These are phyloP conservation scores for Penicillium decumbens DNA, from an alignment of 2,329 filamentous ascomycete species.

Conservation along the genomic window DNA sequence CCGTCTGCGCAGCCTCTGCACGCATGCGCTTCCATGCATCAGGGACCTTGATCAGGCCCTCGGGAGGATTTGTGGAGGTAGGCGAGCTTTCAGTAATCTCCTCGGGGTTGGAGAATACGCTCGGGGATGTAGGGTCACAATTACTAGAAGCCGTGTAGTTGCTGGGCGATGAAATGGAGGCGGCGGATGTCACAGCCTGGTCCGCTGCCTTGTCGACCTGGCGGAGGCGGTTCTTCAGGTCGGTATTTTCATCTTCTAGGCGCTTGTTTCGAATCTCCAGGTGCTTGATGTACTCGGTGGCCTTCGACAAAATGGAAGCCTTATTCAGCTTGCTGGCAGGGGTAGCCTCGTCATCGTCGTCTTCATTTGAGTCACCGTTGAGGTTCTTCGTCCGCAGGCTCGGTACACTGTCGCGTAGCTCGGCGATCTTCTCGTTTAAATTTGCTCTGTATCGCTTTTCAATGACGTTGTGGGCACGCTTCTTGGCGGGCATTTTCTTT, in stretches of 20 bases:
- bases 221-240: constrained; percentile 71
- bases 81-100: constrained; percentile 32
- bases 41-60: constrained; percentile 43
- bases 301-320: constrained; percentile 91
- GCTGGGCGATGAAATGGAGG: constrained; percentile 40
- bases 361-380: constrained; percentile 45
- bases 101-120: constrained; percentile 40
- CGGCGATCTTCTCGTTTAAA: constrained; percentile 93
- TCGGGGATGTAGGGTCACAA: constrained; percentile 36
- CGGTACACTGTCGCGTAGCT: constrained; percentile 84
- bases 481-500: constrained; percentile 66
- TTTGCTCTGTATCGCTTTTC: constrained; percentile 96
- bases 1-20: constrained; percentile 31
- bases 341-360: constrained; percentile 73
- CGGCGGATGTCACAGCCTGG: constrained; percentile 36
- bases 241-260: constrained; percentile 72
- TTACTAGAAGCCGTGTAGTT: constrained; percentile 38
- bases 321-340: constrained; percentile 95
- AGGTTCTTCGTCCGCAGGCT: constrained; percentile 70
- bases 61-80: constrained; percentile 33
- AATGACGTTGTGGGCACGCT: constrained; percentile 97
- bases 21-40: constrained; percentile 43
- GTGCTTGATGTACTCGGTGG: constrained; percentile 92
- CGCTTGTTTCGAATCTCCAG: constrained; percentile 85
- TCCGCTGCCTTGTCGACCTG: constrained; percentile 65